Evolutionary conservation across 768 basidiomycete genomes (phyloP), one percentile per base, ranked within the genome.

Genomic region (Jaapia argillacea): DNA sequence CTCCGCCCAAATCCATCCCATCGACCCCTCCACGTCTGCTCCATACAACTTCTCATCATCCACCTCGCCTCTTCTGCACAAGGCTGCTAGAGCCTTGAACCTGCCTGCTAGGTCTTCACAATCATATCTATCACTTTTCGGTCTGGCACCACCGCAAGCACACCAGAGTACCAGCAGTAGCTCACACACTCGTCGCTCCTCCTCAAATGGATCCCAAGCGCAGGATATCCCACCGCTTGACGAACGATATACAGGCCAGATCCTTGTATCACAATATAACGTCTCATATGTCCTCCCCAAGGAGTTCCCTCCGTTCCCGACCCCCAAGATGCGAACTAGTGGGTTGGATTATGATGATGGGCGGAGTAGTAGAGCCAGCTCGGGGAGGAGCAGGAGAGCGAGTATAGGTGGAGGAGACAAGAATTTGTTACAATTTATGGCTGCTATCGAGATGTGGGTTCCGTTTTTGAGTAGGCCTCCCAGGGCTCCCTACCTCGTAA

Each of bases 211-310:
- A 7, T 45, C 59, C 5, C 45, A 48, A 51, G 46, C 46, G 46
- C 59, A 41, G 43, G 51, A 48, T 12, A 45, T 55, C 24, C 57
- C 74, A 3, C 71, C 74, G 5, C 62, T 85, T 21, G 86, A 88
- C 44, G 66, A 65, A 35, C 75, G 72, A 53, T 86, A 84, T 49
- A 78, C 79, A 0, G 86, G 86, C 3, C 76, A 79, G 40, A 80
- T 89, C 44, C 72, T 85, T 26, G 77, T 89, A 50, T 85, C 77
- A 57, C 76, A 76, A 31, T 89, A 88, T 55, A 72, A 80, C 47
- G 77, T 89, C 43, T 79, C 82, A 6, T 87, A 79, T 52, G 75
- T 88, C 12, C 66, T 84, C 7, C 86, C 86, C 13, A 87, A 72
- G 52, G 72, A 74, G 43, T 79, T 87, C 46, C 63, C 54, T 6